Evolutionary conservation across 768 basidiomycete species (phyloP), one percentile per base, ranked within the genome.

Genomic region (Sistotremastrum niveocremeum): DNA sequence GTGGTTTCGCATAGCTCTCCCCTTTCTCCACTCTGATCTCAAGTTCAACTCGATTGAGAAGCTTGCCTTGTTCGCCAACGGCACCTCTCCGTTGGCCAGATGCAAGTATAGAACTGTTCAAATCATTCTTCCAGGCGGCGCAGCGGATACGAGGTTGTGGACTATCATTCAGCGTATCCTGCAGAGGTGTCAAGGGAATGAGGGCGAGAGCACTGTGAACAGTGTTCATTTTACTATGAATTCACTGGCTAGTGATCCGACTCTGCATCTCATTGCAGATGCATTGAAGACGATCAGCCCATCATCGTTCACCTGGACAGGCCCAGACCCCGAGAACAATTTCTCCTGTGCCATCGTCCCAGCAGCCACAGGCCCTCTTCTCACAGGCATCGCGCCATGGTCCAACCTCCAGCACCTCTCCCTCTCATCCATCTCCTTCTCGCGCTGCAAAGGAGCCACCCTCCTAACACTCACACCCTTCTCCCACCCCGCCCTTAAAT

Each of bases 281-380:
- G 66, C 65, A 8, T 54, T 69, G 37, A 51, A 42, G 30, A 54
- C 60, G 1, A 57, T 63, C 10, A 74, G 74, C 44, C 75, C 74
- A 34, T 60, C 58, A 39, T 56, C 51, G 20, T 77, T 78, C 52
- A 60, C 60, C 20, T 79, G 79, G 79, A 70, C 62, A n/a, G 73
- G 76, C 3, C 76, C 74, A 4, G 76, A 77, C 52, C 76, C 76
- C 29, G 70, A 68, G 8, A 76, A 79, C 48, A 73, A 79, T 51
- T 74, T 77, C 52, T 76, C 76, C 1, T 74, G 64, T n/a, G 74
- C 76, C 32, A 72, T 73, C 44, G 70, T 73, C 4, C 62, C 70
- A 1, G 49, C 52, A 11, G 70, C 66, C 11, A 55, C 67, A 4
- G 48, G 53, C 32, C 55, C 62, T 45, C 60, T 74, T n/a, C 64